phyloP scores from a whole-genome alignment of 2,329 filamentous ascomycete genomes.

The Fusarium succisae region DNA sequence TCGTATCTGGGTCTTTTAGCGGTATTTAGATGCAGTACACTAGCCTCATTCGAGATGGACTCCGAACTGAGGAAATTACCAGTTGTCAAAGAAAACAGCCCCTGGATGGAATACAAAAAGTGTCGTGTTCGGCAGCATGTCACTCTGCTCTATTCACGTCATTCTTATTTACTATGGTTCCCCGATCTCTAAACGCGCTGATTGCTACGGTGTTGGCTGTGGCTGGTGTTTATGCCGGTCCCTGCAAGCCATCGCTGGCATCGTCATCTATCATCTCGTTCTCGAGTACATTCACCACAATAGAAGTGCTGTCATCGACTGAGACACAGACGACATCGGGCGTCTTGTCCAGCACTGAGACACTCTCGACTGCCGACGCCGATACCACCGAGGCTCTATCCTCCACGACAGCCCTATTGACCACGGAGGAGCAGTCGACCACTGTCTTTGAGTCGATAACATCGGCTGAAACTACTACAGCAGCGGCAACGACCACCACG shows the following conservation, averaged over 20 bases:
- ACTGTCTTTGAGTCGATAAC: not conserved
- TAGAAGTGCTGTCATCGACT: not conserved
- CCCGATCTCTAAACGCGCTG: not conserved
- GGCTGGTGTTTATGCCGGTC: not conserved
- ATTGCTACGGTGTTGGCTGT: not conserved
- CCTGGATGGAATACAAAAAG: not conserved
- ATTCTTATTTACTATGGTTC: not conserved
- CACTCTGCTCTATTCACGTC: not conserved
- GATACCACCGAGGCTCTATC: not conserved
- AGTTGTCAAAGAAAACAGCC: not conserved
- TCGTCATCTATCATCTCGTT: not conserved
- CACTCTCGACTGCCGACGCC: not conserved
- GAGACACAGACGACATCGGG: not conserved
- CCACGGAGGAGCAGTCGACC: not conserved
- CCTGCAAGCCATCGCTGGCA: not conserved
- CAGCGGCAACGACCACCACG: not conserved
- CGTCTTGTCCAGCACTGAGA: not conserved
- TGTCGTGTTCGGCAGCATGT: not conserved
- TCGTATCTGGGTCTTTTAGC: not conserved
- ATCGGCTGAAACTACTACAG: not conserved
- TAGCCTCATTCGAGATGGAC: not conserved
- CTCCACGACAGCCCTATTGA: not conserved
- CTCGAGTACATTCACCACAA: not conserved
- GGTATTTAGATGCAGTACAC: not conserved
- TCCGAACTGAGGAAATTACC: not conserved